Evolutionary conservation across 805 yeast species (phyloP), one percentile per base, ranked within the genome.

Genomic region (Kazachstania martiniae): DNA sequence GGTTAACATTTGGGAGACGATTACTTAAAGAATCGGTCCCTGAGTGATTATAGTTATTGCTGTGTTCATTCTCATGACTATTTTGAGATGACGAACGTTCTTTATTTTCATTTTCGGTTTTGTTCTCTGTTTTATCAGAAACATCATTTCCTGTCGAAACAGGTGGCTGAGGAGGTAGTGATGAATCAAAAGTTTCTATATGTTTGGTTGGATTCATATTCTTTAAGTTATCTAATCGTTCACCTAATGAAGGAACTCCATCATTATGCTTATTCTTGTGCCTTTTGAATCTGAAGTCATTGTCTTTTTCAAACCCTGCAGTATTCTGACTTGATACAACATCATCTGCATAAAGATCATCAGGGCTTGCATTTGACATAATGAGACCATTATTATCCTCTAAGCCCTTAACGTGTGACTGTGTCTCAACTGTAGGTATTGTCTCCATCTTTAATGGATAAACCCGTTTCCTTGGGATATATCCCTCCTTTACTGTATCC

Each of bases 141-240:
- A 7, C 4, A 14, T 34, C 21, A 7, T 16, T 19, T 15, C 18
- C 13, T 5, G 21, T 12, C 12, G 27, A 16, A 2, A 7, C 4
- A 14, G 5, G 6, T 21, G 29, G 12, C 24, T 27, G 35, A 12
- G 12, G 26, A 18, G 10, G 4, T 25, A 39, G 31, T 3, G 57
- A 51, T 1, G 59, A 54, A 31, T 54, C 55, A 31, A 56, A 56
- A 35, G 51, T 52, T 18, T 53, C 58, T 18, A 56, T 41, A 44
- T 56, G 39, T 34, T 48, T 48, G 8, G 61, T 56, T 25, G 40
- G 42, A 25, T 40, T 41, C 9, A 46, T 38, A 34, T 47, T 51
- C 25, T 51, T 56, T 18, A 54, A 32, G 29, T 44, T 44, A 33
- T 51, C 58, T 15, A 54, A 32, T 29, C 55, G 19, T 31, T 54